Evolutionary conservation across 768 basidiomycete species (phyloP).

Genomic region (Coprinopsis marcescibilis): DNA sequence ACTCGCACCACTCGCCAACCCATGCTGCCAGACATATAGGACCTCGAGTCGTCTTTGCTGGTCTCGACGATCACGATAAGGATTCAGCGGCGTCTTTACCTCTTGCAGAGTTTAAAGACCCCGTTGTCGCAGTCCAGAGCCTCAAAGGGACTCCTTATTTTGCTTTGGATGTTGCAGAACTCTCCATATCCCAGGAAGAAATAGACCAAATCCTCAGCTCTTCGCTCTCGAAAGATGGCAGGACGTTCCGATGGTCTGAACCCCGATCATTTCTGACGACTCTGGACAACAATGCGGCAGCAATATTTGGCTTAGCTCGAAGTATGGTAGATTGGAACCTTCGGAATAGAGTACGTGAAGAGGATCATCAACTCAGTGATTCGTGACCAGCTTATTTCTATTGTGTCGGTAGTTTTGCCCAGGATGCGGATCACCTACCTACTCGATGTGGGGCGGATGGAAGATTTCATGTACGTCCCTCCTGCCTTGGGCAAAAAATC

Average conservation of each 20-base stretch:
- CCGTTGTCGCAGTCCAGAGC: conserved; percentile 47
- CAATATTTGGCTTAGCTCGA: conserved; percentile 71
- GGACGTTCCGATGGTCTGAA: conserved; percentile 54
- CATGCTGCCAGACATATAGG: conserved; percentile 59
- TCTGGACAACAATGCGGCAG: conserved; percentile 62
- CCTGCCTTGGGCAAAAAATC: conserved; percentile 68
- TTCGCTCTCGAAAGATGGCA: conserved; percentile 32
- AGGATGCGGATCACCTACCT: conserved; percentile 73
- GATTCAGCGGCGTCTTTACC: conserved; percentile 44
- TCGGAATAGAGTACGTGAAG: conserved; percentile 63
- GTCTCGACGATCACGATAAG: conserved; percentile 52
- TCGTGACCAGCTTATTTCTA: not conserved
- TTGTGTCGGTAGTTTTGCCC: conserved; percentile 67
- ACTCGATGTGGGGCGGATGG: conserved; percentile 95
- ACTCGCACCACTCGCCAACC: conserved; percentile 25
- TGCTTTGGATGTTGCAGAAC: conserved; percentile 64
- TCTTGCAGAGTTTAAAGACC: conserved; percentile 58
- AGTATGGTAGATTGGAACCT: conserved; percentile 92
- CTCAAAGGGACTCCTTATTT: conserved; percentile 85
- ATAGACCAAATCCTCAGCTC: conserved; percentile 34
- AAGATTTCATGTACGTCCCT: conserved; percentile 78
- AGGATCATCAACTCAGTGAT: not conserved
- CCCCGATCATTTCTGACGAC: conserved; percentile 50
- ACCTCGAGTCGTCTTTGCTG: conserved; percentile 69
- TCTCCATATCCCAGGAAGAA: conserved; percentile 28